Evolutionary conservation across 2,329 filamentous ascomycete species (phyloP).

Genomic region (Raffaelea albimanens): DNA sequence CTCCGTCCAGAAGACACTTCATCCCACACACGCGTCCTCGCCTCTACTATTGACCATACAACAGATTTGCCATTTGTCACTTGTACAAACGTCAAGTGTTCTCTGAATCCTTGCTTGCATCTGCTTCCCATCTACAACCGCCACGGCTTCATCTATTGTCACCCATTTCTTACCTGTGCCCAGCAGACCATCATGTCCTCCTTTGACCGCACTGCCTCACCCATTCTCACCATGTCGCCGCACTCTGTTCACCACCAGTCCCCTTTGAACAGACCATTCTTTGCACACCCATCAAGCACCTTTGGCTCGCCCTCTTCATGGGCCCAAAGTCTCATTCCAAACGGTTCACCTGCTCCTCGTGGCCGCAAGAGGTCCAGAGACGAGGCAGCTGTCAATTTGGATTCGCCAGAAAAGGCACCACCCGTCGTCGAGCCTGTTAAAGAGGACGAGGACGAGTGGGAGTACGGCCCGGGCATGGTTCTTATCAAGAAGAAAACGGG

Average conservation of each 20-base stretch:
- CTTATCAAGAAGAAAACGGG: constrained; percentile 55
- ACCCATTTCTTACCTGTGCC: not conserved
- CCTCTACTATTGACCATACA: too few species aligned
- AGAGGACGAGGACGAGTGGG: constrained; percentile 54
- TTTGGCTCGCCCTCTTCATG: constrained; percentile 25
- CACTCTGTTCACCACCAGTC: constrained; percentile 32
- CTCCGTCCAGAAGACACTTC: too few species aligned
- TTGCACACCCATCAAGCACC: constrained; percentile 27
- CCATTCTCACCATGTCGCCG: constrained; percentile 36
- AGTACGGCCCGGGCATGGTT: constrained; percentile 64
- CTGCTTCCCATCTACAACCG: too few species aligned
- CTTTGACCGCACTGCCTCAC: constrained; percentile 34
- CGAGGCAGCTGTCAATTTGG: constrained; percentile 60
- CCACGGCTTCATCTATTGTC: not conserved
- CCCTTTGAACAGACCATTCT: constrained; percentile 28
- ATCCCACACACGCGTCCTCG: too few species aligned
- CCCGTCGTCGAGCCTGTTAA: constrained; percentile 31
- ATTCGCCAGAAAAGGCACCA: constrained; percentile 42
- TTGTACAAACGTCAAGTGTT: too few species aligned
- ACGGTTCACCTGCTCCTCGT: constrained; percentile 24
- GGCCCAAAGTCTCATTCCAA: constrained; percentile 19
- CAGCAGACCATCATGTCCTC: constrained; percentile 28
- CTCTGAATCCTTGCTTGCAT: too few species aligned
- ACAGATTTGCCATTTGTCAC: too few species aligned
- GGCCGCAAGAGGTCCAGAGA: constrained; percentile 71